A percentile compares a stretch with the other conserved stretches of the same genome.
Evolutionary conservation across 1,139 yeast species (phyloP).

Genomic region (Saccharomycopsis hybrid): DNA sequence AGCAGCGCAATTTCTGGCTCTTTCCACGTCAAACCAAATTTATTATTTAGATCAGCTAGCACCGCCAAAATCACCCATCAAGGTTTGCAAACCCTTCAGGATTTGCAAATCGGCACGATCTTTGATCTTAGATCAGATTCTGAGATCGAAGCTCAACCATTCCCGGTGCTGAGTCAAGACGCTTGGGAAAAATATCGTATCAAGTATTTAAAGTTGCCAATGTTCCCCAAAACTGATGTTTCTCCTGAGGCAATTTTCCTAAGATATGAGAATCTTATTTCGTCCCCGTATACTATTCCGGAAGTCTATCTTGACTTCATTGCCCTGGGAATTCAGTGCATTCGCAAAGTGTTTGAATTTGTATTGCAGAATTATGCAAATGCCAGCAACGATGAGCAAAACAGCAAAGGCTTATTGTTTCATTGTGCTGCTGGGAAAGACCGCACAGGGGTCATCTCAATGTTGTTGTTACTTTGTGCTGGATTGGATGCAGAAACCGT

Average conservation of each 20-base stretch:
- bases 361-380: conserved; percentile 30
- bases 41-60: conserved; percentile 60
- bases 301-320: conserved; percentile 59
- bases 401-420: conserved; percentile 35
- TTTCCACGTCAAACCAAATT: conserved; percentile 45
- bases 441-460: conserved; percentile 70
- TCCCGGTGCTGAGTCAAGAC: conserved; percentile 42
- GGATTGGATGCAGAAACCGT: conserved; percentile 64
- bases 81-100: conserved; percentile 23
- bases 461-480: conserved; percentile 54
- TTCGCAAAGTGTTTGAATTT: conserved; percentile 42
- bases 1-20: too few species aligned
- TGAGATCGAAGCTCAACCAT: conserved; percentile 8
- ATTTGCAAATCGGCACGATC: conserved; percentile 46
- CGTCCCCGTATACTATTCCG: conserved; percentile 60
- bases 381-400: conserved; percentile 41
- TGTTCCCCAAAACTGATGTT: conserved; percentile 48
- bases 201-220: conserved; percentile 53
- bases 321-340: conserved; percentile 40
- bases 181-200: conserved; percentile 48
- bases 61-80: conserved; percentile 40
- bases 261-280: conserved; percentile 49
- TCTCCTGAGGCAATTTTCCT: conserved; percentile 62
- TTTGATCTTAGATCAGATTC: conserved; percentile 62
- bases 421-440: conserved; percentile 90